Conservation (phyloP, 495 filamentous ascomycete species). For the Massariosphaeria phaeospora region DNA sequence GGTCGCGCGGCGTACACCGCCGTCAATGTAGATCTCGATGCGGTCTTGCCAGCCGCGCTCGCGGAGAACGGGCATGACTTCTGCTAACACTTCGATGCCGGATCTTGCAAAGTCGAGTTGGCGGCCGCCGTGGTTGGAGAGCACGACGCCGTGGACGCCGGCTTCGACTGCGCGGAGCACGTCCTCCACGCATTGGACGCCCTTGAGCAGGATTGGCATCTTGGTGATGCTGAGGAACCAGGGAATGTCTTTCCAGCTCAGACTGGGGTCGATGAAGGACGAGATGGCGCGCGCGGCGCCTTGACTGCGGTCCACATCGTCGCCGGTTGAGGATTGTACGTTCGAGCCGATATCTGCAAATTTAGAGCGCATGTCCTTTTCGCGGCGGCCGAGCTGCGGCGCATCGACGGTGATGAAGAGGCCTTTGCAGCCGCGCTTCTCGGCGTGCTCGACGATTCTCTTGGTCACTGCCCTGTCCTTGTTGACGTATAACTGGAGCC, state of each 20-base stretch:
- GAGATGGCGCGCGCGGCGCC: conserved; percentile 90
- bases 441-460: conserved; percentile 85
- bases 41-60: conserved; percentile 73
- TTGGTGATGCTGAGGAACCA: conserved; percentile 90
- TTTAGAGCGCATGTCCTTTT: conserved; percentile 93
- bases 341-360: conserved; percentile 81
- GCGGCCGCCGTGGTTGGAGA: conserved; percentile 96
- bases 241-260: conserved; percentile 90
- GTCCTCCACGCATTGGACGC: conserved; percentile 93
- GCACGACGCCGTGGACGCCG: conserved; percentile 86
- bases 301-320: conserved; percentile 74
- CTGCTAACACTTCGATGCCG: conserved; percentile 87
- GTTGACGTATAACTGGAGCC: conserved; percentile 98
- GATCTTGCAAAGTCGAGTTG: conserved; percentile 91
- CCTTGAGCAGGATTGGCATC: conserved; percentile 97
- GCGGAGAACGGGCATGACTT: conserved; percentile 91
- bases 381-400: conserved; percentile 86
- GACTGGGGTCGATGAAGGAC: conserved; percentile 86
- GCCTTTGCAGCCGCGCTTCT: conserved; percentile 86
- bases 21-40: conserved; percentile 89
- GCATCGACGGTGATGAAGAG: conserved; percentile 99
- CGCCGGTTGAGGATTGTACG: conserved; percentile 62
- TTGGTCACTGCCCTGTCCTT: conserved; percentile 88
- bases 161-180: conserved; percentile 77
- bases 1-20: conserved; percentile 81